Conservation (phyloP, 2,329 filamentous ascomycete species). For the Coniochaeta sp. region DNA sequence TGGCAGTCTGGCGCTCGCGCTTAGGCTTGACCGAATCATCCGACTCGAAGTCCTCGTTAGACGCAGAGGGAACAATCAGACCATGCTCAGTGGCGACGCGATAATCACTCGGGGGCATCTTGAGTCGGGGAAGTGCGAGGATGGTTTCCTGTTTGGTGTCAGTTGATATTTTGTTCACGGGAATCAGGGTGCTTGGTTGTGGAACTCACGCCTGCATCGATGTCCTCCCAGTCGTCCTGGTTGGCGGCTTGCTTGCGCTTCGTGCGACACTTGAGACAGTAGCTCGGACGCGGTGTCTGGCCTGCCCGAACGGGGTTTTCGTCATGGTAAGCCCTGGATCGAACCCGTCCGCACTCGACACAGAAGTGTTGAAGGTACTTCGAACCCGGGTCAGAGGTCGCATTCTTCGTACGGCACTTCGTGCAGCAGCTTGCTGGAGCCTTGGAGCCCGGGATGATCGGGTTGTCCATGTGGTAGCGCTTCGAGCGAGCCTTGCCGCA, state of each 20-base stretch:
- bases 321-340: background rate
- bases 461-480: background rate
- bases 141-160: background rate
- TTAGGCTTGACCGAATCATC: background rate
- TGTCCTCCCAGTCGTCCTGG: background rate
- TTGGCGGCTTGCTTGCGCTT: background rate
- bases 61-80: background rate
- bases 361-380: slow-evolving; percentile 1
- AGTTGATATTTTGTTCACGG: background rate
- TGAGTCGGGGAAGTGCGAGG: background rate
- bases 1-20: background rate
- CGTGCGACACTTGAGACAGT: background rate
- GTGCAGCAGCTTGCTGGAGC: background rate
- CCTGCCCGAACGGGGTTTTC: background rate
- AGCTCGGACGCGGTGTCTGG: background rate
- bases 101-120: background rate
- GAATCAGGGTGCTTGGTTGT: background rate
- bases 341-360: background rate
- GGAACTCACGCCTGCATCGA: background rate
- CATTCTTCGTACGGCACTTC: background rate
- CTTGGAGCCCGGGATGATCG: background rate
- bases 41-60: background rate
- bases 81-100: background rate
- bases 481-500: slow-evolving; percentile 1
- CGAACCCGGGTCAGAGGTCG: background rate